phyloP scores from a whole-genome alignment of 306 rosid species.

The Citrullus colocynthis region DNA sequence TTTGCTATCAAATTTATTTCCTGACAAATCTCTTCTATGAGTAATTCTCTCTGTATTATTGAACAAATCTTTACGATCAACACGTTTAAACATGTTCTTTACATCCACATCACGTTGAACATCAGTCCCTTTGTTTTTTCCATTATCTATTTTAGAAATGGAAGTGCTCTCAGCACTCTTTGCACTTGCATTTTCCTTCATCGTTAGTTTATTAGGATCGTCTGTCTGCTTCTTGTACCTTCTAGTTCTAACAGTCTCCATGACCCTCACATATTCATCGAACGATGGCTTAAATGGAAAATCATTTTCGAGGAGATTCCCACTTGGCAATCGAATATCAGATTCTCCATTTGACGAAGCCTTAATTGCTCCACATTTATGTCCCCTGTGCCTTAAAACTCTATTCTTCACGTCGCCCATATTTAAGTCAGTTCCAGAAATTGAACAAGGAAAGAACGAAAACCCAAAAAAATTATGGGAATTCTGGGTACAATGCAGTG shows the following conservation, averaged over 20 bases:
- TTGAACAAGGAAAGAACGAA: slow-evolving; percentile 25
- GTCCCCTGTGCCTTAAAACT: neutral
- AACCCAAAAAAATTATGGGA: slow-evolving; percentile 17
- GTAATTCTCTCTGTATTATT: neutral
- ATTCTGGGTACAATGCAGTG: slow-evolving; percentile 14
- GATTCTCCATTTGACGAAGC: slow-evolving; percentile 33
- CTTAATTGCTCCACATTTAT: slow-evolving; percentile 17
- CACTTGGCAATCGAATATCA: slow-evolving; percentile 18
- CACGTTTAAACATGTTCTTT: slow-evolving; percentile 16
- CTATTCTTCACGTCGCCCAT: slow-evolving; percentile 14
- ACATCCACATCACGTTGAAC: slow-evolving; percentile 6
- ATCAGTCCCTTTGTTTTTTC: slow-evolving; percentile 5
- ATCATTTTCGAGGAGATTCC: slow-evolving; percentile 31
- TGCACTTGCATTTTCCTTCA: slow-evolving; percentile 6
- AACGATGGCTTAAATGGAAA: slow-evolving; percentile 66
- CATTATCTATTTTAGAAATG: slow-evolving; percentile 17
- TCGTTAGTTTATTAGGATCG: slow-evolving; percentile 17
- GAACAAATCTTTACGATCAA: slow-evolving; percentile 4
- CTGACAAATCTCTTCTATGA: slow-evolving; percentile 10
- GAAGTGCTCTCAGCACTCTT: slow-evolving; percentile 13
- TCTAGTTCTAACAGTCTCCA: slow-evolving; percentile 48
- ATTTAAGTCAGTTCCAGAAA: slow-evolving; percentile 18
- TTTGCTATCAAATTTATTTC: slow-evolving; percentile 5
- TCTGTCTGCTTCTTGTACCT: slow-evolving; percentile 18
- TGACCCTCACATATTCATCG: slow-evolving; percentile 60